Evolutionary conservation across 257 asterid species (phyloP).

Genomic region (Solanum ahanhuiri): DNA sequence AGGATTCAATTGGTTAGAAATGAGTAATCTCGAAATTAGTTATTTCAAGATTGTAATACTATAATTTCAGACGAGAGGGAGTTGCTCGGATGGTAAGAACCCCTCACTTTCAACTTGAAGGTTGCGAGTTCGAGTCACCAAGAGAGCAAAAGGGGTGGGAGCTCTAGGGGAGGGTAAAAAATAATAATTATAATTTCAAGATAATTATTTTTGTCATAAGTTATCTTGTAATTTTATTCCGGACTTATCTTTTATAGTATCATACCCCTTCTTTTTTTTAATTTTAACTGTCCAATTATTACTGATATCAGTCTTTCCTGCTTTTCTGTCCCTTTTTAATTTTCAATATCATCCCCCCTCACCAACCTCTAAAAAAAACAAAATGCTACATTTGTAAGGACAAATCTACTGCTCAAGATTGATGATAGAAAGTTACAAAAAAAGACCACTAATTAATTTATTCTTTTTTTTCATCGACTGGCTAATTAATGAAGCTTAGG

Average conservation of each 20-base stretch:
- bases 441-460: neutral
- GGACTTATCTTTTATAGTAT: neutral
- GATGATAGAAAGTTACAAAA: neutral
- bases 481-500: neutral
- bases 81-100: no score
- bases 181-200: no score
- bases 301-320: neutral
- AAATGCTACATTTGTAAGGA: neutral
- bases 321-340: neutral
- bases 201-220: no score
- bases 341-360: neutral
- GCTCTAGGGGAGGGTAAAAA: no score
- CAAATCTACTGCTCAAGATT: neutral
- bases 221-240: no score
- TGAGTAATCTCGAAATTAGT: no score
- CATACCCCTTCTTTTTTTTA: no score
- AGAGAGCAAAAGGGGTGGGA: no score
- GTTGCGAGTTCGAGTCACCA: no score
- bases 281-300: neutral
- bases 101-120: no score
- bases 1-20: accelerated
- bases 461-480: neutral
- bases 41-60: no score
- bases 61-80: no score
- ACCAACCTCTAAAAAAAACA: neutral